Conservation (phyloP, 169 alveolate species). For the Besnoitia besnoiti region DNA sequence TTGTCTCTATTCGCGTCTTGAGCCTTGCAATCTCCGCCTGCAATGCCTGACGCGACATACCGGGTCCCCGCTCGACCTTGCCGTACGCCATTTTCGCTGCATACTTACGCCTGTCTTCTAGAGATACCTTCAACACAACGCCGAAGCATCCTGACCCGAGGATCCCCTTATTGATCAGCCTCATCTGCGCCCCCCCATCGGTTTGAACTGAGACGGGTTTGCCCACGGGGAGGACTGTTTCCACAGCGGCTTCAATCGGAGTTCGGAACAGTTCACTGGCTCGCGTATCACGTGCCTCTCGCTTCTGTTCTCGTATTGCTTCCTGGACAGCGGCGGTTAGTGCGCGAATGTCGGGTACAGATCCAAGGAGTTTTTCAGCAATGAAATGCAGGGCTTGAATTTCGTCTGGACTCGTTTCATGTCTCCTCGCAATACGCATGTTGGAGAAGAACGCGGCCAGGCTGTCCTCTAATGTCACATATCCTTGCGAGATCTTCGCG, state of each 20-base stretch:
- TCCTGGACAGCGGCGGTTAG: background rate
- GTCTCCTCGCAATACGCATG: too few relatives aligned
- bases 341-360: background rate
- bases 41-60: background rate
- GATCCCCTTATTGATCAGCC: background rate
- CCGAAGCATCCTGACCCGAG: background rate
- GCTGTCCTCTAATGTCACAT: too few relatives aligned
- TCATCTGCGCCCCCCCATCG: background rate
- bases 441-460: too few relatives aligned
- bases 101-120: background rate
- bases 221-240: background rate
- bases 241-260: background rate
- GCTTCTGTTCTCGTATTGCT: background rate
- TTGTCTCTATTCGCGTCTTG: background rate
- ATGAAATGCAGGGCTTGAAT: background rate
- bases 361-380: background rate
- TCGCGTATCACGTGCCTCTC: background rate
- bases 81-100: constrained; percentile 12
- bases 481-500: too few relatives aligned
- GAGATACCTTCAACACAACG: background rate
- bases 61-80: background rate
- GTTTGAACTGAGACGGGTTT: background rate
- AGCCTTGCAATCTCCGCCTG: background rate
- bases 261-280: background rate
- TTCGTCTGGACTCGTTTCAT: background rate